Evolutionary conservation across 2,329 filamentous ascomycete species (phyloP), one percentile per base, ranked within the genome.

Genomic region (Fusarium sp.): DNA sequence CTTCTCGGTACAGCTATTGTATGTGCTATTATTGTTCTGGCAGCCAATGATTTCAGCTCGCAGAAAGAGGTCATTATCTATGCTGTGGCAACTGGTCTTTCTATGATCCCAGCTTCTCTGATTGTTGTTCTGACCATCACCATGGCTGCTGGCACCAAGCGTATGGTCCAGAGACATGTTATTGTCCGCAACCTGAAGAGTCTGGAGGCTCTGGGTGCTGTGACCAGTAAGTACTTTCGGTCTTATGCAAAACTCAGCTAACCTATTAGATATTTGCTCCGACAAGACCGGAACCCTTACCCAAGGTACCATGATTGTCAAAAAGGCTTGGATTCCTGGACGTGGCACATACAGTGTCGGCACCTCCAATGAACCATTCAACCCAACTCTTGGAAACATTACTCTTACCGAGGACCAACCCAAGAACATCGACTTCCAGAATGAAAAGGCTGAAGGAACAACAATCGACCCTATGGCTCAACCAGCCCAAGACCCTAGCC

Each of bases 21-120:
- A 6, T 91, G 90, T 64, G 90, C 90, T 23, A 87, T 93, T 68
- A 89, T 93, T 70, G 90, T 92, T n/a, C 84, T 92, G 49, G 90
- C 83, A 3, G 88, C 90, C 56, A 92, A 91, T 78, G 72, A 85
- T 1, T 90, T 89, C 78, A 81, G 81, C 17, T 78, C 80, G 41
- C 80, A 84, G 37, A 83, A 83, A 20, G 88, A 91, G 68, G 89
- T 91, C 62, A 89, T 91, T 71, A 91, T 85, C 48, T 85, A 84
- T 67, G 83, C 81, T 14, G 82, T 85, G 13, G 83, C 81, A 6
- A 83, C 84, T 7, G 83, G 82, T 58, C 77, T 87, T 15, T 84
- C 83, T 10, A 86, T 87, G 80, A 85, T 88, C 62, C 86, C 81
- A 0, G 85, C 84, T 12, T 84, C 84, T 18, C 80, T 89, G 42